A percentile compares a stretch with the other conserved stretches of the same genome.
Evolutionary conservation across 805 yeast genomes (phyloP).

Genomic region (Yamadazyma olivae): DNA sequence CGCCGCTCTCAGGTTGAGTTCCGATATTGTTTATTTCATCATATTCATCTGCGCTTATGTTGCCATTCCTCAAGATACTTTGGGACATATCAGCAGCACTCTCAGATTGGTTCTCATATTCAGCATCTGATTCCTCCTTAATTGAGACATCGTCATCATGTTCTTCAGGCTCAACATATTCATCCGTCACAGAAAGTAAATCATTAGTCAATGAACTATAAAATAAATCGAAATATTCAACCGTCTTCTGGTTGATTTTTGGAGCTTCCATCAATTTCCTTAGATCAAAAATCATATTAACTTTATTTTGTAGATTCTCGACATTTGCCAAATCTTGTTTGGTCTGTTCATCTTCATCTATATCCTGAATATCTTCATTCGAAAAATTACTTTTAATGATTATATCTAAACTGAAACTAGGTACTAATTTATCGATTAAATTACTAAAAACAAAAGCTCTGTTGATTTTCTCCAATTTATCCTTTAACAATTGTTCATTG

Average conservation of each 20-base stretch:
- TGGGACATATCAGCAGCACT: background rate
- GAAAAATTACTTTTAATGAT: slow-evolving; percentile 4
- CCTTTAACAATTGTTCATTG: slow-evolving; percentile 4
- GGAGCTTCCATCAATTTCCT: slow-evolving; percentile 1
- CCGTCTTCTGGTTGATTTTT: background rate
- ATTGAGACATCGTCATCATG: background rate
- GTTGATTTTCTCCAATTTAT: slow-evolving; percentile 1
- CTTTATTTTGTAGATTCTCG: background rate
- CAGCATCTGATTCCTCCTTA: background rate
- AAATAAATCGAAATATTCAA: slow-evolving; percentile 6
- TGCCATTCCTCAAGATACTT: background rate
- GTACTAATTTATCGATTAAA: background rate
- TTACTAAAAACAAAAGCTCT: background rate
- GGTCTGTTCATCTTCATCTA: background rate
- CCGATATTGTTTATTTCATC: background rate
- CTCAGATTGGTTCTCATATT: background rate
- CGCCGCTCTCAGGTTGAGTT: background rate
- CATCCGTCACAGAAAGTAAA: slow-evolving; percentile 3
- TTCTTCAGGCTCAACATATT: slow-evolving; percentile 1
- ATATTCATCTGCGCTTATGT: background rate
- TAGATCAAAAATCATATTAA: slow-evolving; percentile 2
- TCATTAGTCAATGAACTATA: slow-evolving; percentile 5
- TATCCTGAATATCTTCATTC: background rate
- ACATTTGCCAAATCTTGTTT: background rate
- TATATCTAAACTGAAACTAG: too few species aligned